Percentiles rank a stretch among this genome's conserved stretches.
These are phyloP conservation scores for Leccinum pachyderme DNA, from an alignment of 1,284 basidiomycete genomes.

Conservation along the genomic window DNA sequence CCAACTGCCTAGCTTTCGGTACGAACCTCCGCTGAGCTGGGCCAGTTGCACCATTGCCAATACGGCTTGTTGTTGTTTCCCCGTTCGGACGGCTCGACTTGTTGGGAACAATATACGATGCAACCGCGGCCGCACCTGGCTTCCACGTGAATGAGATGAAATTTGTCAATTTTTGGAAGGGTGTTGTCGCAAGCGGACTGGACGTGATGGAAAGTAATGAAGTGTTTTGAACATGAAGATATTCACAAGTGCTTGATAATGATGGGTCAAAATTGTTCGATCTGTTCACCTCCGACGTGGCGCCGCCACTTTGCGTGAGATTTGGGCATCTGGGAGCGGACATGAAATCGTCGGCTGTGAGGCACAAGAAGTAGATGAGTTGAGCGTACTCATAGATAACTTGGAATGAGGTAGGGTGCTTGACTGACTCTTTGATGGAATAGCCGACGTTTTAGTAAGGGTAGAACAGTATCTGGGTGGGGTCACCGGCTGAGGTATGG, in stretches of 20 bases:
- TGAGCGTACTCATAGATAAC: constrained; percentile 50
- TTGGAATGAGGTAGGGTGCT: constrained; percentile 40
- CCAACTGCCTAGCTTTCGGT: constrained; percentile 60
- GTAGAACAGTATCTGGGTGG: constrained; percentile 35
- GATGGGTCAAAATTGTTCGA: constrained; percentile 1
- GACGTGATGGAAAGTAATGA: constrained; percentile 47
- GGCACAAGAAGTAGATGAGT: constrained; percentile 43
- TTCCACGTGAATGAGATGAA: constrained; percentile 57
- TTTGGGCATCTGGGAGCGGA: constrained; percentile 34
- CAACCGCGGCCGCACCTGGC: constrained; percentile 37
- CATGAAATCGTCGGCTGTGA: constrained; percentile 38
- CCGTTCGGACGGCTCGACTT: constrained; percentile 24
- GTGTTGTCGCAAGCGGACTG: constrained; percentile 46
- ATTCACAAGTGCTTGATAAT: constrained; percentile 24
- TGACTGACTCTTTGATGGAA: constrained; percentile 28
- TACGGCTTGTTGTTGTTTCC: constrained; percentile 19
- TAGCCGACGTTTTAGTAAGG: constrained; percentile 18
- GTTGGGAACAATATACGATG: constrained; percentile 29
- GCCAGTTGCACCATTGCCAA: constrained; percentile 12
- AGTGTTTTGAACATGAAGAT: constrained; percentile 24
- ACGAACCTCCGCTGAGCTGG: constrained; percentile 43
- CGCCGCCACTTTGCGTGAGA: constrained; percentile 19
- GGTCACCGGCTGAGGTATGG: constrained; percentile 49
- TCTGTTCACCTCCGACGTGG: constrained; percentile 28
- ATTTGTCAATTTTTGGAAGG: constrained; percentile 49